These are phyloP conservation scores for Paracorniculantispora psalliotae DNA, from an alignment of 2,329 filamentous ascomycete species.

Conservation along the genomic window DNA sequence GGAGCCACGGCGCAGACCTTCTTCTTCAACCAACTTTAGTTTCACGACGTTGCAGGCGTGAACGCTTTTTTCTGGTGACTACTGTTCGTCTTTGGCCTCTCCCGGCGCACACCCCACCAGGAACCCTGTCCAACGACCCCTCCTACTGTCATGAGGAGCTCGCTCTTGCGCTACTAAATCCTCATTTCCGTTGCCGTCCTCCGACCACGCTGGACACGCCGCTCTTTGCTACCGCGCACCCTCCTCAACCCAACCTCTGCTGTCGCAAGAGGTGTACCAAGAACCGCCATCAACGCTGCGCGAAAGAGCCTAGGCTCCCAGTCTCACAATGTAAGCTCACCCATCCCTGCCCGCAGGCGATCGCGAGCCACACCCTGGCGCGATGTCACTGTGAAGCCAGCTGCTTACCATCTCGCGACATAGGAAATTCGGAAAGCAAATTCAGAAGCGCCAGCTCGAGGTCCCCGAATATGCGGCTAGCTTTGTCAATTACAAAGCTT, in stretches of 20 bases:
- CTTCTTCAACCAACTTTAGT: neutral
- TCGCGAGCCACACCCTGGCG: neutral
- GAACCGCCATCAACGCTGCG: neutral
- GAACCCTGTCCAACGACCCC: constrained; percentile 9
- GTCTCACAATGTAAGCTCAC: constrained; percentile 32
- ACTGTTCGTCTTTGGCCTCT: neutral
- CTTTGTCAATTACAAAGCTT: constrained; percentile 98
- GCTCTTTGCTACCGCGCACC: neutral
- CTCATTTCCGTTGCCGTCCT: neutral
- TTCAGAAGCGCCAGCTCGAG: constrained; percentile 97
- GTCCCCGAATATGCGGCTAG: constrained; percentile 98
- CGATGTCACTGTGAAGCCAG: neutral
- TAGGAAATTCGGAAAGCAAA: constrained; percentile 99
- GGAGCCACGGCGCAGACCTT: neutral
- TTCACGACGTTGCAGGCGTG: neutral
- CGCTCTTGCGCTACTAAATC: neutral
- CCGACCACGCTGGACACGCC: neutral
- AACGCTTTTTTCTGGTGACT: neutral
- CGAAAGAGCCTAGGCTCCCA: constrained; percentile 11
- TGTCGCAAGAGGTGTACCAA: neutral
- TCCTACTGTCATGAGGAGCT: constrained; percentile 11
- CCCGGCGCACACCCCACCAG: neutral
- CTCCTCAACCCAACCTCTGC: neutral
- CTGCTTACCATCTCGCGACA: constrained; percentile 11
- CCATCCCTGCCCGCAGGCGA: neutral